These are phyloP conservation scores for Starmera amethionina DNA, from an alignment of 805 yeast genomes.

Conservation along the genomic window DNA sequence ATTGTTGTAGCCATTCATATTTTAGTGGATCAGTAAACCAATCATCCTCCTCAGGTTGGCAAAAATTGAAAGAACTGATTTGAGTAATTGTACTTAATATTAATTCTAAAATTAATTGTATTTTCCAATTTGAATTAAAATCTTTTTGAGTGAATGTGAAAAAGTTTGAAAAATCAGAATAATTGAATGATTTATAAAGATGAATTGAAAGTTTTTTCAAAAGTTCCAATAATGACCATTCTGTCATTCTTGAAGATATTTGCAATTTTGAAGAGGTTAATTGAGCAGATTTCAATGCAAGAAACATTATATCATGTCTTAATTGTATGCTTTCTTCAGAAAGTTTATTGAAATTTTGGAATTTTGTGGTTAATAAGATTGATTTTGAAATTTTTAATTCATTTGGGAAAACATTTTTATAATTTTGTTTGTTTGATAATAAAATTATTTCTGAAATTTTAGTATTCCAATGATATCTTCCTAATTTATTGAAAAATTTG, in stretches of 20 bases:
- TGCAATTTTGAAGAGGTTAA: neutral
- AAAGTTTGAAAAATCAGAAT: slow-evolving; percentile 1
- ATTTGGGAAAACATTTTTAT: slow-evolving; percentile 7
- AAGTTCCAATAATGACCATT: neutral
- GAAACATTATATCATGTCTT: neutral
- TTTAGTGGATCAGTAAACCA: slow-evolving; percentile 3
- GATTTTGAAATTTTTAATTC: slow-evolving; percentile 12
- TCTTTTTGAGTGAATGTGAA: slow-evolving; percentile 6
- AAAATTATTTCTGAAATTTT: slow-evolving; percentile 9
- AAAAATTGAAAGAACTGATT: slow-evolving; percentile 8
- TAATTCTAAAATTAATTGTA: slow-evolving; percentile 1
- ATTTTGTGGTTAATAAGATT: neutral
- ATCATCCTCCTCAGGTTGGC: neutral
- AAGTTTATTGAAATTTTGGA: neutral
- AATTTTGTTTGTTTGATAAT: neutral
- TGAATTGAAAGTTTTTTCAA: neutral
- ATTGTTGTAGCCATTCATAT: neutral
- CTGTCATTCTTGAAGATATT: neutral
- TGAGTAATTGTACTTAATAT: slow-evolving; percentile 7
- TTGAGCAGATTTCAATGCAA: neutral
- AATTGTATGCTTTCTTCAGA: slow-evolving; percentile 2
- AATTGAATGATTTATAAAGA: neutral
- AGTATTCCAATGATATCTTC: slow-evolving; percentile 4
- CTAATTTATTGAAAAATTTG: slow-evolving; percentile 7
- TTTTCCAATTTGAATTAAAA: slow-evolving; percentile 2